Evolutionary conservation across 2,329 filamentous ascomycete genomes (phyloP).

Genomic region (Neodidymelliopsis sp.): DNA sequence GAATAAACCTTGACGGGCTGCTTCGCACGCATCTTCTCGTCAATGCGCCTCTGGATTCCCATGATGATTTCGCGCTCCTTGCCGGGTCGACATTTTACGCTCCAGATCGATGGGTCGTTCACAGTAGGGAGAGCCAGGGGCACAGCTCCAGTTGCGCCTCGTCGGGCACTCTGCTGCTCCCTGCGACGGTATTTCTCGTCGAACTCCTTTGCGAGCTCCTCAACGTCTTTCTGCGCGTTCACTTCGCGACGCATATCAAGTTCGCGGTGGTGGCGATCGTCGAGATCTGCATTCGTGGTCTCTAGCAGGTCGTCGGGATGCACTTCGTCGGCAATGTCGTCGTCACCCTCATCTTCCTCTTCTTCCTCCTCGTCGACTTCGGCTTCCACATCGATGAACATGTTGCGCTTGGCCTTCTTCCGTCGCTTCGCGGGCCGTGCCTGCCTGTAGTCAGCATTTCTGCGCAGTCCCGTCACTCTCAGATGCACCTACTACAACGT

Average conservation of each 20-base stretch:
- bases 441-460: constrained; percentile 50
- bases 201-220: constrained; percentile 83
- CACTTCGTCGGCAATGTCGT: constrained; percentile 86
- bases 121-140: constrained; percentile 84
- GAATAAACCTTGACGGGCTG: constrained; percentile 85
- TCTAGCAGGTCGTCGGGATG: constrained; percentile 90
- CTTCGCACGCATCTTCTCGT: constrained; percentile 79
- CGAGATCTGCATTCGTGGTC: constrained; percentile 76
- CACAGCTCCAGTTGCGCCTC: constrained; percentile 40
- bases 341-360: constrained; percentile 82
- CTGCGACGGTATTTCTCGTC: constrained; percentile 88
- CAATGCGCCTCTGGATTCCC: constrained; percentile 85
- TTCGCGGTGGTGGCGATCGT: constrained; percentile 92
- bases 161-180: constrained; percentile 42
- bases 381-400: constrained; percentile 97
- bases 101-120: constrained; percentile 96
- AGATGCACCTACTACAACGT: constrained; percentile 37
- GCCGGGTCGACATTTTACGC: constrained; percentile 88
- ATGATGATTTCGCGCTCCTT: constrained; percentile 94
- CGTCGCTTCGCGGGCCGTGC: constrained; percentile 80
- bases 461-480: constrained; percentile 5
- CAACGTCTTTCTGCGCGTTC: constrained; percentile 86
- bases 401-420: constrained; percentile 76
- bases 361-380: constrained; percentile 91
- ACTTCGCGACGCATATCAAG: constrained; percentile 91